Evolutionary conservation across 2,329 filamentous ascomycete genomes (phyloP), one percentile per base, ranked within the genome.

Genomic region (Neopestalotiopsis rosae): DNA sequence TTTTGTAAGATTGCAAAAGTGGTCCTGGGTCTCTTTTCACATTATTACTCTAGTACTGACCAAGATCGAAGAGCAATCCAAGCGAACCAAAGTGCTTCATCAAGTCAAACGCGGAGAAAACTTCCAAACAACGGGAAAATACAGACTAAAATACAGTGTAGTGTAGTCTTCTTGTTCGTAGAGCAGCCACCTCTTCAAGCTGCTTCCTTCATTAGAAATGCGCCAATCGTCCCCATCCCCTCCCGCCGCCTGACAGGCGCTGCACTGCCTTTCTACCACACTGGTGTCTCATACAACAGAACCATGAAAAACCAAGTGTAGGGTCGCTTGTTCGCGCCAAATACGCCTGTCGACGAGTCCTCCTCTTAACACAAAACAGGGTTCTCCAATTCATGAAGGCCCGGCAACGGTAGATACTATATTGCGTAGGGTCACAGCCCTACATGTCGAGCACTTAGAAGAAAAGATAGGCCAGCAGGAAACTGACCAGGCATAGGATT

Each of bases 381-480:
- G 34, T 38, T 10, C 6, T 38, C 34, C 34, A 10, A 7, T 38
- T 10, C 34, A 38, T 56, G 17, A 14, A 56, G 20, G 13, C 49
- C 20, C 49, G 49, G 17, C 49, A 56, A 24, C 49, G 10, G 10
- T 10, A 38, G 10, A 38, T 38, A 38, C 6, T 38, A 10, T 28
- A 28, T 28, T 10, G 34, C 34, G 10, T 10, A 38, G 20, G 9
- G 28, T 59, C 57, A 59, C 57, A 52, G n/a, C 17, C 45, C 45
- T 52, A 52, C 10, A 17, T n/a, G 17, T 65, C 34, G 20, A 12
- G 4, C 30, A 34, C 57, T 73, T 90, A 99, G 82, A 99, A 99
- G 86, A 99, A 94, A 81, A 98, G 89, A 83, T 98, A 99, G 67
- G 94, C 96, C 75, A 98, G 88, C 78, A 99, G 82, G 84, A 99